These are phyloP conservation scores for Backusella tuberculispora DNA, from an alignment of 192 early-diverging fungal genomes.

Conservation along the genomic window DNA sequence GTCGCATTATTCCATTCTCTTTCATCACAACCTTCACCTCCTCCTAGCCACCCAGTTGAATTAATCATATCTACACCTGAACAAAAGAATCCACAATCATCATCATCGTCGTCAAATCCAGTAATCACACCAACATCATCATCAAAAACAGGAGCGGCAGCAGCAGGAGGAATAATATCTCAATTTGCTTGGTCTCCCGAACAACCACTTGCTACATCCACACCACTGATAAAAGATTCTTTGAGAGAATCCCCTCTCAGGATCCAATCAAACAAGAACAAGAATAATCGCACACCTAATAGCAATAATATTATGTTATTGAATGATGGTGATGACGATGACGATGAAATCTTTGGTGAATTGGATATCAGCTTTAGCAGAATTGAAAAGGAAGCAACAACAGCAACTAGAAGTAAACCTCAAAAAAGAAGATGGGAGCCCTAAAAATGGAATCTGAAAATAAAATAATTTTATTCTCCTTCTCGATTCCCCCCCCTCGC, in stretches of 20 bases:
- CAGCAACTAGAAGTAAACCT: background rate
- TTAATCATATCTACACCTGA: background rate
- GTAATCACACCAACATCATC: background rate
- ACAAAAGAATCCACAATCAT: background rate
- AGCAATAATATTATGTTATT: no score
- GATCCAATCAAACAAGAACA: background rate
- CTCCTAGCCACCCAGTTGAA: background rate
- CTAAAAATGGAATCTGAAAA: background rate
- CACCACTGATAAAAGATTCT: background rate
- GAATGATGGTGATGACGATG: background rate
- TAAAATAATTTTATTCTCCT: background rate
- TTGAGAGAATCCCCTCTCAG: background rate
- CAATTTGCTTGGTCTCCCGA: slow-evolving; percentile 7
- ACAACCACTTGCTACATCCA: slow-evolving; percentile 1
- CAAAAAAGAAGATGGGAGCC: slow-evolving; percentile 3
- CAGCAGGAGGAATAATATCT: no score
- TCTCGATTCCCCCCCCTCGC: background rate
- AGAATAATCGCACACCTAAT: background rate
- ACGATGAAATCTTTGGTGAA: background rate
- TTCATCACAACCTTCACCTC: background rate
- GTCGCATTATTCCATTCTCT: background rate
- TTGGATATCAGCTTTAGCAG: background rate
- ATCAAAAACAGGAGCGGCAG: no score
- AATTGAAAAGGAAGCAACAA: background rate
- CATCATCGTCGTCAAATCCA: background rate